Evolutionary conservation across 108 stramenopile species (phyloP).

Genomic region (Stephanodiscus minutulus): DNA sequence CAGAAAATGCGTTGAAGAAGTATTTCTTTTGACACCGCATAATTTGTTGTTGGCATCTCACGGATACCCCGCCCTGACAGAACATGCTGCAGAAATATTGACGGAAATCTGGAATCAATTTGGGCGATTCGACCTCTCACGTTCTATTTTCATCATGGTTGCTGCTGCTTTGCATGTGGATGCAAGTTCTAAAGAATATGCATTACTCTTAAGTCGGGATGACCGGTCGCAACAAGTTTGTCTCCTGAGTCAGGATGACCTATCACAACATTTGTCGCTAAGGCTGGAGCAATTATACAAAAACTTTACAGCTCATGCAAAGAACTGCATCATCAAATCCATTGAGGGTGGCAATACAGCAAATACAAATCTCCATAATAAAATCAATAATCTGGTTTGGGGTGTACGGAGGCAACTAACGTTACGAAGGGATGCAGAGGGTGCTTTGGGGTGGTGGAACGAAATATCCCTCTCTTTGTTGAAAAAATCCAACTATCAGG

Average conservation of each 20-base stretch:
- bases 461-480: slow-evolving; percentile 22
- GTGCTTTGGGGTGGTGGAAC: slow-evolving; percentile 44
- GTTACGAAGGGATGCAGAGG: slow-evolving; percentile 9
- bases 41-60: slow-evolving; percentile 22
- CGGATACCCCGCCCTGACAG: slow-evolving; percentile 14
- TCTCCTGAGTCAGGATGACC: slow-evolving; percentile 3
- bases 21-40: slow-evolving; percentile 39
- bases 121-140: slow-evolving; percentile 29
- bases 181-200: slow-evolving; percentile 11
- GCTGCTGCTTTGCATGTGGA: slow-evolving; percentile 43
- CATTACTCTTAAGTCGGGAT: neutral
- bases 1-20: slow-evolving; percentile 31
- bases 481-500: neutral
- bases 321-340: slow-evolving; percentile 31
- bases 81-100: slow-evolving; percentile 29
- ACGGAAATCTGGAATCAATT: slow-evolving; percentile 28
- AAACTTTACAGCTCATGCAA: slow-evolving; percentile 31
- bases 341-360: slow-evolving; percentile 1
- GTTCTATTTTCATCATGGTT: slow-evolving; percentile 41
- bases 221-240: neutral
- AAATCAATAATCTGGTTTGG: slow-evolving; percentile 24
- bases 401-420: slow-evolving; percentile 32
- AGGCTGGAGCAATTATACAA: slow-evolving; percentile 24
- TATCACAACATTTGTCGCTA: neutral
- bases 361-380: neutral